Base-by-base conservation (phyloP, 75 land plant genomes). In the Sequoia sempervirens region DNA sequence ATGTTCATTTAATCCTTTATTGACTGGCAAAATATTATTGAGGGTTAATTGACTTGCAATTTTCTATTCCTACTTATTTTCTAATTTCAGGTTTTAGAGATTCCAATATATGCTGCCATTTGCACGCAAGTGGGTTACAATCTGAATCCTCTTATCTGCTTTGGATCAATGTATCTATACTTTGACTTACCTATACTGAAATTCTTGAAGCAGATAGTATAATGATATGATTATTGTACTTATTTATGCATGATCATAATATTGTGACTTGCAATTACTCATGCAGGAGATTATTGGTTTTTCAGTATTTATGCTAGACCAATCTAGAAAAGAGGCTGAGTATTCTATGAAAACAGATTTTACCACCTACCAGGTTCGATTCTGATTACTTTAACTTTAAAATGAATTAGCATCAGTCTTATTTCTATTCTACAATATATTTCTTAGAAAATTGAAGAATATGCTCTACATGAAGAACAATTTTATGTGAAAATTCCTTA, bases 321-420 rank as follows among this genome's bases (percentile, higher is more conserved):
- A 93, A 86, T 93, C 96, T 74, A 91, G 95, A 87, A 98, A 96
- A 84, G 99, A 98, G 32, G 93, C 98, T 40, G 99, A 98, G 81
- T 86, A 88, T 86, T 92, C 92, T 86, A 88, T 98, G 95, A 98
- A 98, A 87, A 93, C 88, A 86, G 98, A 98, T 72, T 92, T 92
- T 53, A 89, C 38, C 81, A 90, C 94, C 45, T 98, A 98, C 84
- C n/a, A n/a, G n/a, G n/a, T n/a, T n/a, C n/a, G n/a, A n/a, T n/a
- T n/a, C n/a, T n/a, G n/a, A n/a, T n/a, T n/a, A n/a, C n/a, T n/a
- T n/a, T n/a, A n/a, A n/a, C n/a, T n/a, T n/a, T n/a, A n/a, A n/a
- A n/a, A n/a, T n/a, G n/a, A n/a, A n/a, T n/a, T n/a, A n/a, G n/a
- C n/a, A n/a, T n/a, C n/a, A n/a, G n/a, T n/a, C n/a, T n/a, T n/a